Base-by-base conservation (phyloP, 257 asterid species). In the Ehretia macrophylla region DNA sequence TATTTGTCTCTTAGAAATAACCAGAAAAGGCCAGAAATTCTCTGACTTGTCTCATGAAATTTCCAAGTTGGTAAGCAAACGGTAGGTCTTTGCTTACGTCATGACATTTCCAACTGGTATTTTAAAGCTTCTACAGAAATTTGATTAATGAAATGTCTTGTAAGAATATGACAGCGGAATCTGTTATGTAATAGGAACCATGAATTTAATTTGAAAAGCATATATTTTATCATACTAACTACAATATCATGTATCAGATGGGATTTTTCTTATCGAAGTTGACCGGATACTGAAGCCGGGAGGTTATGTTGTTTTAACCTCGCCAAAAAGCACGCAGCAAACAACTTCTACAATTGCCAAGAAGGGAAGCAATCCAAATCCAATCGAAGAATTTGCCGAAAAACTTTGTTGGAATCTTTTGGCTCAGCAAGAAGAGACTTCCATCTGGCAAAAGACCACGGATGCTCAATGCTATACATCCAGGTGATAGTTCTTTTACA, bases 281-380 rank as follows among this genome's bases (percentile, higher is more conserved):
- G 99, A 92, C 62, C 91, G 99, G 71, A 65, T 92, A 61, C 94
- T 88, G 75, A 92, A 77, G 81, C 99, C 99, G 4, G 99, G 99
- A 69, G 96, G 97, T 67, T 92, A 88, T 83, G 74, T 92, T 70
- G 96, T 88, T 58, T 74, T 92, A 72, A 88, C 96, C 71, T 83
- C 97, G 55, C 90, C 95, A 54, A 70, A 67, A 67, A 81, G 81
- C 72, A 79, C 70, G 70, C 84, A 69, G 67, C 87, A 81, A 45
- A 82, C 73, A 61, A 72, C 76, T 74, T 74, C 82, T 48, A 39
- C 49, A 57, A 53, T 32, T 47, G 23, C 62, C 60, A 79, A 76
- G 68, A 85, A 79, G 72, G 94, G 83, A 70, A 67, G 73, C 55
- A 53, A 40, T 50, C 46, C 83, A 58, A 68, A 75, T 79, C 83